Evolutionary conservation across 2,329 filamentous ascomycete genomes (phyloP).

Genomic region (Apiospora sp.): DNA sequence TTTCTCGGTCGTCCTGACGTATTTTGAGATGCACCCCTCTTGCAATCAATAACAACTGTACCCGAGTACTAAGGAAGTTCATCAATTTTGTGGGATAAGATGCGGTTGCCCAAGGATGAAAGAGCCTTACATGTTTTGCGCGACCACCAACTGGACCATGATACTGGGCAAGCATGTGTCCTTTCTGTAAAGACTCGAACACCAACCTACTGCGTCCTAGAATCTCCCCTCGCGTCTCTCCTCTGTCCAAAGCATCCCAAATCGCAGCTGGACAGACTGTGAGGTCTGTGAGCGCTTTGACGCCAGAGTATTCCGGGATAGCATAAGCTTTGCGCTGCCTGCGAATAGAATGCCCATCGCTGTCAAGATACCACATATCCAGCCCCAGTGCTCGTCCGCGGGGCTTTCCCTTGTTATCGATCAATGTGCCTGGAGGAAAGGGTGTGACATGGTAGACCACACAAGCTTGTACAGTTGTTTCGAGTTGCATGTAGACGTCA

Average conservation of each 20-base stretch:
- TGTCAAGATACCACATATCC: neutral
- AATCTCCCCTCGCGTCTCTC: neutral
- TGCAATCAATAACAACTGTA: neutral
- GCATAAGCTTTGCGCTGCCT: too few species aligned
- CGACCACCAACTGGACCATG: neutral
- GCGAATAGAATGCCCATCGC: neutral
- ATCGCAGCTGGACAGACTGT: neutral
- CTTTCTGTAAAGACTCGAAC: neutral
- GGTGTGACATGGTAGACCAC: neutral
- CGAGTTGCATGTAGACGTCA: neutral
- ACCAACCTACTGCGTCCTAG: neutral
- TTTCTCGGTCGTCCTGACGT: too few species aligned
- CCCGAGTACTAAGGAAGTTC: neutral
- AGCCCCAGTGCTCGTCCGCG: too few species aligned
- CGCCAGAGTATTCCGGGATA: too few species aligned
- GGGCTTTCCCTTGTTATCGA: too few species aligned
- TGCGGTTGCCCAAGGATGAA: too few species aligned
- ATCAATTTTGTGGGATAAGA: neutral
- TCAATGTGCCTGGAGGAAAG: too few species aligned
- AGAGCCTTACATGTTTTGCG: neutral
- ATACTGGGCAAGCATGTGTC: neutral
- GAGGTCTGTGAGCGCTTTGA: neutral
- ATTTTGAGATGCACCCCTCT: neutral
- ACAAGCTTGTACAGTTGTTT: neutral
- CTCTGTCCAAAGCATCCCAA: neutral